Evolutionary conservation across 176 grass and related monocot genomes (phyloP).

Genomic region (Stipa capillata): DNA sequence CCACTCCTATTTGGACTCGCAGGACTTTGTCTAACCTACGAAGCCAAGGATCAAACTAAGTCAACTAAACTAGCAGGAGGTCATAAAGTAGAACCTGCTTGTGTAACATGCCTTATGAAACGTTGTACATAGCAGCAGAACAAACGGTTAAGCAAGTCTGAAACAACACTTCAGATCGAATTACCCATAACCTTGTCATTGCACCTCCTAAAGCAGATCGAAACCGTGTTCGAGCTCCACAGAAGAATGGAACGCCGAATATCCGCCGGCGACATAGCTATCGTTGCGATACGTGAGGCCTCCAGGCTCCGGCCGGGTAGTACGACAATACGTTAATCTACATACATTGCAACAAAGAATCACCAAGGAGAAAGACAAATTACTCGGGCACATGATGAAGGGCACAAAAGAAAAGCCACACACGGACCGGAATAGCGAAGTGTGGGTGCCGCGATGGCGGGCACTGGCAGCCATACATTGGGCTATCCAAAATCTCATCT

Average conservation of each 20-base stretch:
- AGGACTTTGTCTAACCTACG: too few relatives aligned
- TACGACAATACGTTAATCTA: background rate
- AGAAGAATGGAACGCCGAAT: slow-evolving; percentile 13
- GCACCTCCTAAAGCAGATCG: background rate
- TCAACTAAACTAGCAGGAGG: too few relatives aligned
- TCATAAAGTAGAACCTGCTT: too few relatives aligned
- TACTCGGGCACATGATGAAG: background rate
- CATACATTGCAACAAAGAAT: background rate
- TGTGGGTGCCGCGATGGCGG: slow-evolving; percentile 5
- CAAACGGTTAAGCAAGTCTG: too few relatives aligned
- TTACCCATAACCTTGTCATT: too few relatives aligned
- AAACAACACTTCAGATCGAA: too few relatives aligned
- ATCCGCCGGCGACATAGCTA: background rate
- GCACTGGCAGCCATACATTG: slow-evolving; percentile 30
- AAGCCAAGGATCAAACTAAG: too few relatives aligned
- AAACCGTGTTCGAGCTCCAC: background rate
- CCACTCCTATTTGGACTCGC: too few relatives aligned
- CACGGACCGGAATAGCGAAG: background rate
- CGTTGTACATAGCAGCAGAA: too few relatives aligned
- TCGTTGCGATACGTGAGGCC: background rate
- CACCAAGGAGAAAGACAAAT: background rate
- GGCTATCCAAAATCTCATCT: slow-evolving; percentile 57
- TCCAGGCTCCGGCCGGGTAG: background rate
- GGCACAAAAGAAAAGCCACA: background rate
- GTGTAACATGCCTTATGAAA: too few relatives aligned